phyloP scores from a whole-genome alignment of 495 filamentous ascomycete species.

The Talaromyces proteolyticus region DNA sequence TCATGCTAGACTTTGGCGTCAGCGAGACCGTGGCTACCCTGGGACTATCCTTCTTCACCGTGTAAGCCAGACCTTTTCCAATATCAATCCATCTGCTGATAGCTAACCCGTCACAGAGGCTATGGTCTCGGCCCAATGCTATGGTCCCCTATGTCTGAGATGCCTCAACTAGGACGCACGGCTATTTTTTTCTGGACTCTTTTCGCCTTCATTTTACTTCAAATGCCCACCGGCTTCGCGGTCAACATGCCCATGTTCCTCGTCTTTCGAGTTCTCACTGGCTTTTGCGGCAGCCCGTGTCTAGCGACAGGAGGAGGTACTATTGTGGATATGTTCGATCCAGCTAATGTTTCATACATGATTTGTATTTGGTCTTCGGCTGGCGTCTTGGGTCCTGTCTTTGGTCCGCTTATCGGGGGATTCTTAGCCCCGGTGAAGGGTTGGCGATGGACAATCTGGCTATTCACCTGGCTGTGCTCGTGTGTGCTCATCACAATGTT shows the following conservation, averaged over 20 bases:
- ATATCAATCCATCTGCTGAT: neutral
- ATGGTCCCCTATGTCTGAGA: slow-evolving; percentile 44
- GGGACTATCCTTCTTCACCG: slow-evolving; percentile 46
- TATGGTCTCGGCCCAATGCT: slow-evolving; percentile 43
- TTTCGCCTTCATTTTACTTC: slow-evolving; percentile 45
- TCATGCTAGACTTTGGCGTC: slow-evolving; percentile 39
- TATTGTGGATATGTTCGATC: slow-evolving; percentile 30
- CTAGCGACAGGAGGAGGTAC: slow-evolving; percentile 36
- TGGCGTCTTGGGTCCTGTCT: slow-evolving; percentile 31
- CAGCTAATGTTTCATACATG: slow-evolving; percentile 21
- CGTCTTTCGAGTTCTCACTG: slow-evolving; percentile 48
- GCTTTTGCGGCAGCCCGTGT: slow-evolving; percentile 45
- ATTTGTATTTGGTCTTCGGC: slow-evolving; percentile 29
- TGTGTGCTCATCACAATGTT: slow-evolving; percentile 43
- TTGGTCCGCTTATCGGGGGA: slow-evolving; percentile 37
- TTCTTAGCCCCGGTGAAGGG: slow-evolving; percentile 31
- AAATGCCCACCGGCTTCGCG: slow-evolving; percentile 37
- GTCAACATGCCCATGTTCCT: slow-evolving; percentile 46
- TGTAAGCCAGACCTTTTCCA: neutral
- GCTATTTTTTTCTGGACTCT: slow-evolving; percentile 43
- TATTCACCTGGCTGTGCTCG: slow-evolving; percentile 37
- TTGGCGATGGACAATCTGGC: slow-evolving; percentile 46
- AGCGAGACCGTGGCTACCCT: slow-evolving; percentile 38
- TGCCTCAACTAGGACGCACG: slow-evolving; percentile 44
- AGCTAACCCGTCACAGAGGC: slow-evolving; percentile 8